Evolutionary conservation across 768 basidiomycete genomes (phyloP), one percentile per base, ranked within the genome.

Genomic region (Pisolithus marmoratus): DNA sequence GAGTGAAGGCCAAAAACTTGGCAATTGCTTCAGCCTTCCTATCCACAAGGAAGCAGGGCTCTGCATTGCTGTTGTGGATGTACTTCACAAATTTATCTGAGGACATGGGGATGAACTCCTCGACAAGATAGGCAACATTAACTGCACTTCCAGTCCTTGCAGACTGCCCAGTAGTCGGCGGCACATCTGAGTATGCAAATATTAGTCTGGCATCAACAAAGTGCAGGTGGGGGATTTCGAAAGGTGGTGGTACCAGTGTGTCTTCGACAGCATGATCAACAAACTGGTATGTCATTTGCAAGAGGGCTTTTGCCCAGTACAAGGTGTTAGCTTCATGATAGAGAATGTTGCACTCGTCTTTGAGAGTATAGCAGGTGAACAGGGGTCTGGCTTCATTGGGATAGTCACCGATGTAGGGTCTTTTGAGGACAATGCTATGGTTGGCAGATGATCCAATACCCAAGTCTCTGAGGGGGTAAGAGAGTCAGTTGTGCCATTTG

Each of bases 181-280:
- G 43, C 15, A 15, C 26, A 19, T 45, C 11, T 17, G 26, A 23
- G 31, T 47, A 46, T 4, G 41, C 36, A 0, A 49, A 14, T 17
- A 44, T 26, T 11, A 58, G 4, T 2, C 46, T 44, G 26, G 57
- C 57, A 5, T 56, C 44, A 1, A 58, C 34, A 36, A 58, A 58
- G 15, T 11, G 47, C 8, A 56, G 22, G 1, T 5, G 26, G 26
- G 57, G 57, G 8, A 58, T 56, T 2, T 34, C 19, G 5, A 56
- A 58, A 2, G 52, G 49, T 0, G 38, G 51, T 8, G 27, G 20
- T 19, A 37, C 24, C 6, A n/a, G 15, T 3, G 51, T 22, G 1
- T 37, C n/a, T 3, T 7, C 8, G 2, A 58, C 11, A 19, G 36
- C 9, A 31, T 5, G 31, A 20, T 56, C 50, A 22, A 58, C 43